Evolutionary conservation across 2,329 filamentous ascomycete species (phyloP).

Genomic region (Rasamsonia emersonii): DNA sequence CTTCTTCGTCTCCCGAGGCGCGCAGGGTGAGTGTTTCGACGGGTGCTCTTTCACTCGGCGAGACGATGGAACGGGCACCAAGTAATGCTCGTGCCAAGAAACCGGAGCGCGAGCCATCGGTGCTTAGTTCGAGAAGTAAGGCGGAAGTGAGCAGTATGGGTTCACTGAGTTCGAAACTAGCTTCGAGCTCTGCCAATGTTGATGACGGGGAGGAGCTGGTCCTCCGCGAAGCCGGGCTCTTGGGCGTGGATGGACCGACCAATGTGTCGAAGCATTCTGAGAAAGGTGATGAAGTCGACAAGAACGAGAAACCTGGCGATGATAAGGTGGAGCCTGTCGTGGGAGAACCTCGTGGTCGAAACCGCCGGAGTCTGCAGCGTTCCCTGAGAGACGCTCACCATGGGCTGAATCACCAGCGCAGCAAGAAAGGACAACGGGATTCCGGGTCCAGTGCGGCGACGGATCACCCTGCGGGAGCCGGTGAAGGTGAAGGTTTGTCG

Average conservation of each 20-base stretch:
- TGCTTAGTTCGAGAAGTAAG: constrained; percentile 28
- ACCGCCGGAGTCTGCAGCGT: constrained; percentile 78
- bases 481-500: constrained; percentile 59
- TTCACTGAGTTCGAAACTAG: constrained; percentile 26
- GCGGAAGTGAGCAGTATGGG: constrained; percentile 27
- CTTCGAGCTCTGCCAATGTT: constrained; percentile 32
- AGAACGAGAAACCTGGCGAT: constrained; percentile 33
- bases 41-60: constrained; percentile 22
- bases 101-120: constrained; percentile 29
- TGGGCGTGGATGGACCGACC: constrained; percentile 41
- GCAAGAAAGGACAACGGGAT: constrained; percentile 70
- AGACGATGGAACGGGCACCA: constrained; percentile 8
- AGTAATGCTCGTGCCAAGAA: constrained; percentile 17
- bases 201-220: constrained; percentile 62
- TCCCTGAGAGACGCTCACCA: constrained; percentile 74
- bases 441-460: constrained; percentile 51
- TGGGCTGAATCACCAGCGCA: constrained; percentile 58
- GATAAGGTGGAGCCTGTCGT: constrained; percentile 29
- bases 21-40: constrained; percentile 24
- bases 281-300: constrained; percentile 30
- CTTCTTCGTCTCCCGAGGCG: constrained; percentile 15
- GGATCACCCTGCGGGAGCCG: constrained; percentile 39
- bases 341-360: constrained; percentile 50
- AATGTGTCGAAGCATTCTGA: constrained; percentile 35
- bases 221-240: constrained; percentile 58